These are phyloP conservation scores for Gaultheria prostrata DNA, from an alignment of 148 eudicot species.

Conservation along the genomic window DNA sequence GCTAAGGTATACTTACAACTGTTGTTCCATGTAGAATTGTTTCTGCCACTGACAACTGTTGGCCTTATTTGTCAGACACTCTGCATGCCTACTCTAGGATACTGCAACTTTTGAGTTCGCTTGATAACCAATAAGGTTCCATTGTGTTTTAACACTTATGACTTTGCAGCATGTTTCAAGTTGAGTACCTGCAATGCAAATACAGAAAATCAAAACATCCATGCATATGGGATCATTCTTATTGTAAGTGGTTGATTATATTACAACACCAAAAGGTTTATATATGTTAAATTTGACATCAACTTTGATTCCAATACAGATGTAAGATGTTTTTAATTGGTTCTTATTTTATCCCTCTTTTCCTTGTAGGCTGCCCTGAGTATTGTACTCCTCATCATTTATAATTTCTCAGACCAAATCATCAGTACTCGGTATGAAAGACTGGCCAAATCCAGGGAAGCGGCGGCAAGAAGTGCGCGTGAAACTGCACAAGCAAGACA, in stretches of 20 bases:
- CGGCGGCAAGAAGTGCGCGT: slow-evolving; percentile 70
- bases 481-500: slow-evolving; percentile 88
- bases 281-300: neutral
- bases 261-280: neutral
- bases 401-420: slow-evolving; percentile 84
- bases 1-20: neutral
- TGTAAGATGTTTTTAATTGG: neutral
- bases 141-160: slow-evolving; percentile 9
- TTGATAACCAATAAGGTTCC: slow-evolving; percentile 1
- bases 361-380: slow-evolving; percentile 56
- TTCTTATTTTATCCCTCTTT: slow-evolving; percentile 4
- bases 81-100: neutral
- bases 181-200: slow-evolving; percentile 69
- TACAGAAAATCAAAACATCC: slow-evolving; percentile 67
- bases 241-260: slow-evolving; percentile 51
- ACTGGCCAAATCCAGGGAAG: slow-evolving; percentile 74
- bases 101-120: slow-evolving; percentile 6
- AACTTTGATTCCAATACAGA: neutral
- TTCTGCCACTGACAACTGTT: neutral
- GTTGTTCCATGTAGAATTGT: neutral
- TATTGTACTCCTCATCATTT: slow-evolving; percentile 60
- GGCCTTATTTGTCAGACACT: neutral
- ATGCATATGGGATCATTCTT: slow-evolving; percentile 68
- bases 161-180: slow-evolving; percentile 71
- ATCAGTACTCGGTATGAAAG: slow-evolving; percentile 64